Percentiles rank a stretch among this genome's conserved stretches.
Conservation (phyloP, 1,139 yeast species). For the Hyphopichia buzzinii region DNA sequence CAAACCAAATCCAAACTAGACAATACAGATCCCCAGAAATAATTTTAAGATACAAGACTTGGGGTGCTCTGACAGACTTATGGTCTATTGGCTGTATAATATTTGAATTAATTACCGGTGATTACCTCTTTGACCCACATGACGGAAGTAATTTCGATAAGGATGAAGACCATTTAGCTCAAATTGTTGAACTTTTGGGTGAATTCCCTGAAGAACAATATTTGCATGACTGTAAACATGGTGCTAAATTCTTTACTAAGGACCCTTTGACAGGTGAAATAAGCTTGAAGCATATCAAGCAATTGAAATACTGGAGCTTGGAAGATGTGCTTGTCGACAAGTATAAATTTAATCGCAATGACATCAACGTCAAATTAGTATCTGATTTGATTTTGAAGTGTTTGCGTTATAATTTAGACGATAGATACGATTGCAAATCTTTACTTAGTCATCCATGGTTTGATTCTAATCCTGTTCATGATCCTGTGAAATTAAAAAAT, state of each 20-base stretch:
- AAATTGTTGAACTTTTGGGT: constrained; percentile 67
- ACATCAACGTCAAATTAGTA: constrained; percentile 27
- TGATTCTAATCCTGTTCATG: constrained; percentile 21
- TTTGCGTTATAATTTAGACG: constrained; percentile 32
- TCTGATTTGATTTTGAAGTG: constrained; percentile 40
- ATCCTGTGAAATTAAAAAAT: constrained; percentile 6
- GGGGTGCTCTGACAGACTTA: constrained; percentile 84
- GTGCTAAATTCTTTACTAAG: constrained; percentile 51
- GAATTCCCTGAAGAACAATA: constrained; percentile 50
- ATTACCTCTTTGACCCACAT: constrained; percentile 80
- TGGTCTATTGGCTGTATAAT: constrained; percentile 85
- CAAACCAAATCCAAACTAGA: constrained; percentile 82
- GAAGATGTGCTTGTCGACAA: constrained; percentile 64
- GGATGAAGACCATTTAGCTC: constrained; percentile 87
- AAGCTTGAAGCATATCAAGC: constrained; percentile 55
- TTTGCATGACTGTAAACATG: constrained; percentile 49
- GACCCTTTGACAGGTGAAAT: constrained; percentile 33
- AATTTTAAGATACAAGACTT: constrained; percentile 55
- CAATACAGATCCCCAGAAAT: constrained; percentile 87
- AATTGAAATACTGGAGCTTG: constrained; percentile 69
- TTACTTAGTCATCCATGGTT: constrained; percentile 45
- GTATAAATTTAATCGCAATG: constrained; percentile 36
- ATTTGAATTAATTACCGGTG: constrained; percentile 82
- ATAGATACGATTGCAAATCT: constrained; percentile 39
- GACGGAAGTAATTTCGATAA: constrained; percentile 60